Evolutionary conservation across 495 filamentous ascomycete species (phyloP), one percentile per base, ranked within the genome.

Genomic region (Aspergillus hancockii): DNA sequence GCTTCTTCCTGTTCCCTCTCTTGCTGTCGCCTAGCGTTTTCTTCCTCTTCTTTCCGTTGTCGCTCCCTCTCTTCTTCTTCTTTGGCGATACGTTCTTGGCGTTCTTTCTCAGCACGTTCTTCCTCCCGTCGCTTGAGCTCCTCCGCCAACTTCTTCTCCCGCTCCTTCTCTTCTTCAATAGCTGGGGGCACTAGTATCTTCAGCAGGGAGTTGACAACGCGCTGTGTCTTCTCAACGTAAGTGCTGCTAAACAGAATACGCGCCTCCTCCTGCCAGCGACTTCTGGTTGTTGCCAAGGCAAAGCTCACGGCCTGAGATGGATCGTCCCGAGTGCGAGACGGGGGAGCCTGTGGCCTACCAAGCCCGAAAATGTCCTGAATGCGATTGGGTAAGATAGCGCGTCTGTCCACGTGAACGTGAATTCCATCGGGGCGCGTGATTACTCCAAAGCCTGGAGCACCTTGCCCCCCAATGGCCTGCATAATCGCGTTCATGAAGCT

Each of bases 231-330:
- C 31, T 95, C 92, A 8, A 82, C 66, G 53, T 88, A 82, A 21
- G 75, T 79, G 41, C 71, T 71, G 49, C 88, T 89, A 71, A 92
- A 98, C 1, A 98, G 77, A 71, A 98, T 83, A 58, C 88, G 87
- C 13, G 92, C 90, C 73, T 98, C 94, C 64, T 97, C 90, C 63
- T 89, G 86, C 93, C 95, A 99, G 46, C 94, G 86, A 41, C 79
- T 76, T 41, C 75, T 76, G 12, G 93, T 97, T 3, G 82, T 76
- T 32, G 83, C 82, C 18, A 90, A 80, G 22, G 79, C 75, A 71
- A 97, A 97, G 36, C 84, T 78, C 14, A 91, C 85, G 12, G 90
- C 85, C 61, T 86, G 81, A 28, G 79, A 79, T 28, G 85, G 84
- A 61, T 88, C 85, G 63, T 85, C 81, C 25, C 81, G 79, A 52